These are phyloP conservation scores for Nakazawaea ambrosiae DNA, from an alignment of 805 yeast genomes.

Conservation along the genomic window DNA sequence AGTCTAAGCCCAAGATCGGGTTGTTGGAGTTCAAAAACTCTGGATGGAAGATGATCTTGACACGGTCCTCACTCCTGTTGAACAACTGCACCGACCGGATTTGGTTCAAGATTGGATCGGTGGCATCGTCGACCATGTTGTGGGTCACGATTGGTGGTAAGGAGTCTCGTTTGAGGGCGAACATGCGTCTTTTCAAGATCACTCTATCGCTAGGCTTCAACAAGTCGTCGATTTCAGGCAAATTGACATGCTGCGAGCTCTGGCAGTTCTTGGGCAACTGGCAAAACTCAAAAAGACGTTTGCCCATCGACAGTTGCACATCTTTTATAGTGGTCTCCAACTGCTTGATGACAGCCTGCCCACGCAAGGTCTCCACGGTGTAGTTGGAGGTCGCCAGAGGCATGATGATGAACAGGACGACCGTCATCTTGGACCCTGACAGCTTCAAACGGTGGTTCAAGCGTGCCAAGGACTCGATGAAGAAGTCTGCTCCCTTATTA, in stretches of 20 bases:
- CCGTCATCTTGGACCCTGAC: conserved; percentile 79
- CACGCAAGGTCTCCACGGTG: conserved; percentile 91
- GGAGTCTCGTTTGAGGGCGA: conserved; percentile 83
- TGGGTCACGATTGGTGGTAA: conserved; percentile 96
- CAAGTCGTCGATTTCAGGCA: conserved; percentile 74
- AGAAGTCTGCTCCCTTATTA: conserved; percentile 95
- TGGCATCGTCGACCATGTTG: conserved; percentile 89
- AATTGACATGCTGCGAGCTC: conserved; percentile 25
- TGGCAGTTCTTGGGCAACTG: conserved; percentile 35
- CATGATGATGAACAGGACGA: conserved; percentile 96
- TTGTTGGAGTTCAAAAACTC: conserved; percentile 92
- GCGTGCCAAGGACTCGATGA: conserved; percentile 86
- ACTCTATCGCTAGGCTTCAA: conserved; percentile 85
- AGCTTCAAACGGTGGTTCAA: conserved; percentile 82
- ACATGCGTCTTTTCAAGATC: conserved; percentile 81
- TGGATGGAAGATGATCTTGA: conserved; percentile 94
- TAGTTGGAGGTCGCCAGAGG: conserved; percentile 93
- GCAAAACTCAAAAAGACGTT: conserved; percentile 84
- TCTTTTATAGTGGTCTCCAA: conserved; percentile 84
- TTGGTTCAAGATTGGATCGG: conserved; percentile 87
- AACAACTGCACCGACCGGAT: conserved; percentile 87
- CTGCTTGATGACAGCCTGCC: conserved; percentile 93
- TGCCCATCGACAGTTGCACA: conserved; percentile 81
- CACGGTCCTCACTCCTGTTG: conserved; percentile 85
- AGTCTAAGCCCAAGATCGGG: conserved; percentile 88